Percentiles rank a stretch among this genome's conserved stretches.
Evolutionary conservation across 176 grass and related monocot genomes (phyloP).

Genomic region (Cenchrus americanus): DNA sequence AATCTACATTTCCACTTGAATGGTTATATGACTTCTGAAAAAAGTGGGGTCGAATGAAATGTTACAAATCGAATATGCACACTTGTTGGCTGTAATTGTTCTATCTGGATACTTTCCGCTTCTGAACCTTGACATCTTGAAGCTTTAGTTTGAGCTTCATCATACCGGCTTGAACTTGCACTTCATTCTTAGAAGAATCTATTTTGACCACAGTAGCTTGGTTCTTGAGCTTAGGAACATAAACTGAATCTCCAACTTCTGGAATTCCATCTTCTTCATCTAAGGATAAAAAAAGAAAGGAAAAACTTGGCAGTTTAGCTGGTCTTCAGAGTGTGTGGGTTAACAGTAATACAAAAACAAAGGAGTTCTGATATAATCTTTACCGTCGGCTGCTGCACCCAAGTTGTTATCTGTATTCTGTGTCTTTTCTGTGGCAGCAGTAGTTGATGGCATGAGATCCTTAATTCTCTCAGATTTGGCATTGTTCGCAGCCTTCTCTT

Average conservation of each 20-base stretch:
- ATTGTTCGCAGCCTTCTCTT: slow-evolving; percentile 24
- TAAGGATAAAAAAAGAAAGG: slow-evolving; percentile 40
- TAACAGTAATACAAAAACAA: background rate
- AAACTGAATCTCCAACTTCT: slow-evolving; percentile 59
- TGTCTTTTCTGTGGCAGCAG: slow-evolving; percentile 15
- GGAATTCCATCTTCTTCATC: slow-evolving; percentile 51
- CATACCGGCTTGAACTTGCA: slow-evolving; percentile 69
- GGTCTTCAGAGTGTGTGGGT: background rate
- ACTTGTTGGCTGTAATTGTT: slow-evolving; percentile 4
- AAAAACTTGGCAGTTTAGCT: slow-evolving; percentile 6
- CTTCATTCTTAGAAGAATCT: slow-evolving; percentile 55
- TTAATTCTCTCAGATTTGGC: slow-evolving; percentile 41
- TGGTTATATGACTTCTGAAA: slow-evolving; percentile 5
- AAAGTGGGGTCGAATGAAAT: background rate
- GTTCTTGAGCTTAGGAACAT: slow-evolving; percentile 63
- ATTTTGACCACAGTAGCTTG: slow-evolving; percentile 64
- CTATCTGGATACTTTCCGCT: slow-evolving; percentile 43
- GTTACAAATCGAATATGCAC: slow-evolving; percentile 22
- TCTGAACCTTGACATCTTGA: slow-evolving; percentile 52
- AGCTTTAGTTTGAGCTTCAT: slow-evolving; percentile 79
- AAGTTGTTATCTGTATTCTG: slow-evolving; percentile 29
- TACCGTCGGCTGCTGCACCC: slow-evolving; percentile 27
- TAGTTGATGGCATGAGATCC: background rate
- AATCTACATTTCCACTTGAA: slow-evolving; percentile 12
- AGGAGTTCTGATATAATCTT: background rate